Percentiles rank a stretch among this genome's conserved stretches.
Conservation (phyloP, 163 green algal genomes). For the Volvox carteri region DNA sequence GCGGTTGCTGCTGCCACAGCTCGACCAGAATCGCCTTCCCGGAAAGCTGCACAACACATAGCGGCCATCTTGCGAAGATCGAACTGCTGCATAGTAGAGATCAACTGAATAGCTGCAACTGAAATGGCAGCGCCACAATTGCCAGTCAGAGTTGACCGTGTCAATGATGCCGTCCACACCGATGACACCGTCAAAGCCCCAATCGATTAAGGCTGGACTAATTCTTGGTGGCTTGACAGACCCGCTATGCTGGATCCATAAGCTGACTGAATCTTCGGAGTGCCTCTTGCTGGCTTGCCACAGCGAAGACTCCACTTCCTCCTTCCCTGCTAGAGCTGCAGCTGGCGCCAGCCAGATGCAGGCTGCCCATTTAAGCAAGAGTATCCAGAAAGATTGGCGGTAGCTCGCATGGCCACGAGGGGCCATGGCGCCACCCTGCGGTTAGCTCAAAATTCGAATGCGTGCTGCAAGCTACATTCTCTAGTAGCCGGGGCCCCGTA, state of each 20-base stretch:
- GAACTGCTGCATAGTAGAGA: neutral
- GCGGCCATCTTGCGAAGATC: neutral
- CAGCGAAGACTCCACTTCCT: neutral
- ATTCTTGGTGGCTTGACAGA: neutral
- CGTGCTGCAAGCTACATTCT: conserved; percentile 4
- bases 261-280: neutral
- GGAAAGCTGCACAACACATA: neutral
- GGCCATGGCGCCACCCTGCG: conserved; percentile 17
- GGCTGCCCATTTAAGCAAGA: neutral
- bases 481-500: neutral
- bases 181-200: conserved; percentile 8
- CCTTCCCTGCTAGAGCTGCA: neutral
- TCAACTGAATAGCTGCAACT: neutral
- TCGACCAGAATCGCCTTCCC: neutral
- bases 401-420: neutral
- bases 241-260: neutral
- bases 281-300: neutral
- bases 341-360: neutral
- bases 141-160: conserved; percentile 4
- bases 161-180: conserved; percentile 5
- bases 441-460: neutral
- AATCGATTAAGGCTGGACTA: neutral
- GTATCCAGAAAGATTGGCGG: neutral
- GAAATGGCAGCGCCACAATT: conserved; percentile 1
- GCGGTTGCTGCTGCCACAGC: conserved; percentile 22